phyloP scores from a whole-genome alignment of 1,284 basidiomycete species.

The Spongiforma sp. region DNA sequence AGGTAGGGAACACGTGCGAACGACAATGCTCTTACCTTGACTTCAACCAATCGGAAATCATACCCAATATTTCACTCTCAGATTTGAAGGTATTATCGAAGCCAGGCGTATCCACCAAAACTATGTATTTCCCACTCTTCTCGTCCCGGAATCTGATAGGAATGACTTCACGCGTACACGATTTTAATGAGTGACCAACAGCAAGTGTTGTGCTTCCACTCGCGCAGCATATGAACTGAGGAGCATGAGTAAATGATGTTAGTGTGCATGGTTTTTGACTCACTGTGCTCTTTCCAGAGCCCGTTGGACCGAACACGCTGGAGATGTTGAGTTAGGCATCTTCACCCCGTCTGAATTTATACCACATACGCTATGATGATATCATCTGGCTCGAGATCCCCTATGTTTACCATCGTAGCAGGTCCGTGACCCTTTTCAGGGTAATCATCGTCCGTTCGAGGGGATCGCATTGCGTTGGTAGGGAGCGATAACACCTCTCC shows the following conservation, averaged over 20 bases:
- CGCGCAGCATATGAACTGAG: not conserved
- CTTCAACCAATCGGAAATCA: not conserved
- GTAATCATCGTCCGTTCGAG: not conserved
- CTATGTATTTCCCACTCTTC: not conserved
- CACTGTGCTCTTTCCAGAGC: slow-evolving; percentile 1
- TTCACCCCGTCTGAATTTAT: not conserved
- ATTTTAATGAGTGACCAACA: not conserved
- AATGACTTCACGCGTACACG: not conserved
- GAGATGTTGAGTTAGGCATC: not conserved
- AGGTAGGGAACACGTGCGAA: not conserved
- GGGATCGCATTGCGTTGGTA: too few species aligned
- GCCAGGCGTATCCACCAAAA: not conserved
- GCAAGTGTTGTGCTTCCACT: not conserved
- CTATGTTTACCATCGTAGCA: not conserved
- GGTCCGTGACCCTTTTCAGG: not conserved
- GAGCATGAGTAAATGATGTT: not conserved
- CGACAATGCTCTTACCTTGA: not conserved
- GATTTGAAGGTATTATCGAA: not conserved
- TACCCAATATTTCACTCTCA: not conserved
- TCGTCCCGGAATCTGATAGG: not conserved
- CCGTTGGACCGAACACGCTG: not conserved
- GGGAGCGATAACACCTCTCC: too few species aligned
- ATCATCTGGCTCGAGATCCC: slow-evolving; percentile 1
- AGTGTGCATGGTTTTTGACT: not conserved
- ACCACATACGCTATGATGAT: not conserved